A percentile compares a stretch with the other conserved stretches of the same genome.
Conservation (phyloP, 2,329 filamentous ascomycete species). For the Colletotrichum sp. region DNA sequence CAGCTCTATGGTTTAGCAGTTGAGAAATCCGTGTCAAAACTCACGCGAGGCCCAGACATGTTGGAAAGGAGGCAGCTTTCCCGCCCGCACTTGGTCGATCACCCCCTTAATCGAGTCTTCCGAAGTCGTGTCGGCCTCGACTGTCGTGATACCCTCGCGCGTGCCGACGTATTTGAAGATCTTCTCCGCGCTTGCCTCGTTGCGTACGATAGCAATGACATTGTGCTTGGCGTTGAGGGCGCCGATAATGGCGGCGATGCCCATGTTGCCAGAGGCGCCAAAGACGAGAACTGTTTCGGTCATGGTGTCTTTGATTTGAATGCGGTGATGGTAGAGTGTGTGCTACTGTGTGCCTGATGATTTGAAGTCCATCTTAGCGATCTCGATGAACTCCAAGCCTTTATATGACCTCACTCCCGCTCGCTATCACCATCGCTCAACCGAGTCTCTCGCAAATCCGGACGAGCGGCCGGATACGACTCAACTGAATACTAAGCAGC, state of each 20-base stretch:
- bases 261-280: conserved; percentile 44
- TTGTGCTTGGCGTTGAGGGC: conserved; percentile 32
- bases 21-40: no score
- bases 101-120: conserved; percentile 34
- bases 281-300: conserved; percentile 39
- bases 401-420: not conserved
- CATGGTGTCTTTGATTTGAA: not conserved
- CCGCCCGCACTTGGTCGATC: conserved; percentile 34
- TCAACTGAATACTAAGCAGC: not conserved
- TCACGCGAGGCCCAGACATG: conserved; percentile 38
- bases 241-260: conserved; percentile 34
- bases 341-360: not conserved
- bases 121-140: conserved; percentile 35
- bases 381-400: not conserved
- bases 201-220: conserved; percentile 42
- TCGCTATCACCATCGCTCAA: not conserved
- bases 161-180: conserved; percentile 32
- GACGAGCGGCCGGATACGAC: not conserved
- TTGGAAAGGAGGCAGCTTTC: conserved; percentile 39
- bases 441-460: not conserved
- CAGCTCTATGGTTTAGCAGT: not conserved
- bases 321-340: not conserved
- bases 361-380: not conserved
- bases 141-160: conserved; percentile 32
- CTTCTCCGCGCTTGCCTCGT: conserved; percentile 36